phyloP scores from a whole-genome alignment of 495 filamentous ascomycete genomes.

The Lichenothelia convexa region DNA sequence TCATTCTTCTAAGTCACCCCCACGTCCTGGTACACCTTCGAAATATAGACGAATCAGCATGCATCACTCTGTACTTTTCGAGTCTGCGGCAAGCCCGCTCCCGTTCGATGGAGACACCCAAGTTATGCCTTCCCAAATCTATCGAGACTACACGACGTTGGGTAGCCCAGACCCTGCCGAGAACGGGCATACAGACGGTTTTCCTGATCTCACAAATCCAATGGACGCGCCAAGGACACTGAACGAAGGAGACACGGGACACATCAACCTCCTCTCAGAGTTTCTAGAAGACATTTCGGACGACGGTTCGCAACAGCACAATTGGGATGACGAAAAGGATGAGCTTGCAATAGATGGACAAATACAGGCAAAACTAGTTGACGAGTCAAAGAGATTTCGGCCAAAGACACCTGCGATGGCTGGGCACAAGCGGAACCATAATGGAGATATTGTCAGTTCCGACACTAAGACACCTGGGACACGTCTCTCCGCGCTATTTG shows the following conservation, averaged over 20 bases:
- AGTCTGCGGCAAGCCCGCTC: not conserved
- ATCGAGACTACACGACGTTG: constrained; percentile 14
- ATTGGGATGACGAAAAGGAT: not conserved
- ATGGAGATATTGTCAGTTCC: constrained; percentile 19
- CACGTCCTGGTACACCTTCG: not conserved
- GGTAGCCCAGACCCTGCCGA: not conserved
- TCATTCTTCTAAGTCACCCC: not conserved
- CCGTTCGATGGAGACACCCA: constrained; percentile 25
- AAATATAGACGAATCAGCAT: not conserved
- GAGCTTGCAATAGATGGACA: constrained; percentile 4
- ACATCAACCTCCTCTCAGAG: constrained; percentile 9
- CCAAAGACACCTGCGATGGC: constrained; percentile 19
- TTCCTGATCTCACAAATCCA: no score
- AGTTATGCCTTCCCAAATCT: constrained; percentile 22
- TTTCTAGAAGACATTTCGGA: not conserved
- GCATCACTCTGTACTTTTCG: not conserved
- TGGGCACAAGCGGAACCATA: constrained; percentile 17
- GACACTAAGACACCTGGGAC: constrained; percentile 17
- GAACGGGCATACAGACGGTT: not conserved
- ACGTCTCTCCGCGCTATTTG: constrained; percentile 15
- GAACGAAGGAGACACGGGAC: constrained; percentile 11
- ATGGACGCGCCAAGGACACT: constrained; percentile 1
- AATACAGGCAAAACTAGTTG: not conserved
- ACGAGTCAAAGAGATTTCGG: constrained; percentile 11
- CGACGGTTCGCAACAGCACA: not conserved